These are phyloP conservation scores for Mallotus nudiflorus DNA, from an alignment of 345 rosid genomes.

Conservation along the genomic window DNA sequence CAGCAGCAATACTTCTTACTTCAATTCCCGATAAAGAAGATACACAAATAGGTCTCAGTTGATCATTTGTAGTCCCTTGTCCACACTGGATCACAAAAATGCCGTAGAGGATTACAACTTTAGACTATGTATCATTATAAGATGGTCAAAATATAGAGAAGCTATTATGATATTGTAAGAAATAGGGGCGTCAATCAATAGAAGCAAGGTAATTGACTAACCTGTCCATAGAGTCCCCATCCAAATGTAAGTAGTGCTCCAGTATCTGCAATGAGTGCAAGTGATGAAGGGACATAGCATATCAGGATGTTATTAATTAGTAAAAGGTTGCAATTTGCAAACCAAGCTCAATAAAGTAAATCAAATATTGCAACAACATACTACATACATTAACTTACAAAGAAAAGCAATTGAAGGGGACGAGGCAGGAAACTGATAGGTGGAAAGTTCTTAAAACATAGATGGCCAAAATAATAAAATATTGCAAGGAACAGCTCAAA, in stretches of 20 bases:
- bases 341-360: background rate
- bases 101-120: background rate
- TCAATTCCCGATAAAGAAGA: slow-evolving; percentile 47
- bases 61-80: slow-evolving; percentile 68
- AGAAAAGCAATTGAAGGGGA: background rate
- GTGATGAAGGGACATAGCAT: background rate
- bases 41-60: slow-evolving; percentile 62
- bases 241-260: slow-evolving; percentile 79
- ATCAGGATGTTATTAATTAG: background rate
- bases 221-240: slow-evolving; percentile 95
- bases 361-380: background rate
- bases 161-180: background rate
- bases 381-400: background rate
- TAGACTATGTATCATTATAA: background rate
- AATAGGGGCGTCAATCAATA: background rate
- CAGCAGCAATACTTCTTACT: slow-evolving; percentile 65
- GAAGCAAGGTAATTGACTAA: slow-evolving; percentile 21
- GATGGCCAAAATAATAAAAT: background rate
- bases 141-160: background rate
- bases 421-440: background rate
- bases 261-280: slow-evolving; percentile 46
- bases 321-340: background rate
- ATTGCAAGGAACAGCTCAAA: background rate
- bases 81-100: slow-evolving; percentile 61
- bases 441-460: slow-evolving; percentile 1